Conservation (phyloP, 2,329 filamentous ascomycete genomes). For the Tolypocladium amazonense region DNA sequence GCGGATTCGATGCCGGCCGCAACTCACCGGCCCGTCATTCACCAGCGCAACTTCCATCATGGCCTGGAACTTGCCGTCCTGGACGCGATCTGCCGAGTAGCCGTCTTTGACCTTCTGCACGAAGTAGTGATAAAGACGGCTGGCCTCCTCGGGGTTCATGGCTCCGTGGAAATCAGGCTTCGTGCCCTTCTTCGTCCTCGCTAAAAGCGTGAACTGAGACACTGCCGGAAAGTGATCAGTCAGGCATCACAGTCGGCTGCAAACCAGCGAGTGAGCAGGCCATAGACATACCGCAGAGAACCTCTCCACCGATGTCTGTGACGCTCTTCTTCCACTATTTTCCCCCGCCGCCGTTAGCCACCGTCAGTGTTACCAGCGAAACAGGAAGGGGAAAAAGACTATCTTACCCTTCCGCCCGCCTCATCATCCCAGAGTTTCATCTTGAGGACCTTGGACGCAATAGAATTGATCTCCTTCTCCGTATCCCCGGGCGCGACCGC, state of each 20-base stretch:
- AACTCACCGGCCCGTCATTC: conserved; percentile 64
- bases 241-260: background rate
- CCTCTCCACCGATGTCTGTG: conserved; percentile 77
- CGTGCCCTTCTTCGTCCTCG: conserved; percentile 87
- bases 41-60: conserved; percentile 97
- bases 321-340: conserved; percentile 82
- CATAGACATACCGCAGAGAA: conserved; percentile 67
- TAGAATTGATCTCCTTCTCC: conserved; percentile 71
- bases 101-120: conserved; percentile 61
- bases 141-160: conserved; percentile 67
- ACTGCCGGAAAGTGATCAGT: conserved; percentile 40
- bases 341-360: conserved; percentile 1
- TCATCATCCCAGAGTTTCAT: conserved; percentile 88
- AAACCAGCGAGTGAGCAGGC: background rate
- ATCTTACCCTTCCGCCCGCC: conserved; percentile 50
- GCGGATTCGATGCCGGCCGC: background rate
- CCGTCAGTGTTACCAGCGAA: background rate
- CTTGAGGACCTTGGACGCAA: conserved; percentile 80
- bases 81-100: conserved; percentile 66
- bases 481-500: conserved; percentile 87
- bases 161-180: conserved; percentile 94
- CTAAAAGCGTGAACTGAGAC: conserved; percentile 91
- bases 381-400: background rate
- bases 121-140: conserved; percentile 75
- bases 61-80: conserved; percentile 94